These are phyloP conservation scores for Bauhinia variegata DNA, from an alignment of 306 rosid species.

Conservation along the genomic window DNA sequence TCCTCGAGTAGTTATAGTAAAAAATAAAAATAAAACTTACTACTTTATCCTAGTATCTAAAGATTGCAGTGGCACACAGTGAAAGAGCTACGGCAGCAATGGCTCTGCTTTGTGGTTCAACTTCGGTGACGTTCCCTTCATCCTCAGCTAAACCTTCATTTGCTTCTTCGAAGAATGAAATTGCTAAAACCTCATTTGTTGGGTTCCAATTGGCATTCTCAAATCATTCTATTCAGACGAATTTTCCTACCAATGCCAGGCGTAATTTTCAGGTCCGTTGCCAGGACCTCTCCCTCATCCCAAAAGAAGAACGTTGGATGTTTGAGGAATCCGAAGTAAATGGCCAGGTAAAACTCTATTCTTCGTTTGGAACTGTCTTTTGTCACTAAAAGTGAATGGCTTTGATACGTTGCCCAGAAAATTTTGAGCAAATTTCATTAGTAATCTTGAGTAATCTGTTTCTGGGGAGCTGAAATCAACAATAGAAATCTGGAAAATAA, in stretches of 20 bases:
- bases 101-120: constrained; percentile 49
- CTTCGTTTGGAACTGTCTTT: too few species aligned
- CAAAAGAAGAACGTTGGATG: constrained; percentile 68
- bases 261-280: constrained; percentile 47
- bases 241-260: constrained; percentile 27
- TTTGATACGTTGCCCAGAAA: constrained; percentile 27
- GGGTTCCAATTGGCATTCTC: constrained; percentile 44
- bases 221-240: constrained; percentile 45
- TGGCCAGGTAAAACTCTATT: constrained; percentile 63
- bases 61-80: neutral
- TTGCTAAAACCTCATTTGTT: constrained; percentile 43
- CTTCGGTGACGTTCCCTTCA: constrained; percentile 44
- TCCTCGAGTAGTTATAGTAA: too few species aligned
- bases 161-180: constrained; percentile 22
- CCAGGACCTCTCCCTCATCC: constrained; percentile 50
- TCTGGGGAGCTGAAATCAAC: neutral
- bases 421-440: neutral
- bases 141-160: constrained; percentile 44
- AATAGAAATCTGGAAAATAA: neutral
- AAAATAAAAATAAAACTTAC: too few species aligned
- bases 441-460: neutral
- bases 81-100: constrained; percentile 14
- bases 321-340: constrained; percentile 72
- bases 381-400: neutral
- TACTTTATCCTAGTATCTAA: neutral